Base-by-base conservation (phyloP, 495 filamentous ascomycete species). In the Neurospora terricola region DNA sequence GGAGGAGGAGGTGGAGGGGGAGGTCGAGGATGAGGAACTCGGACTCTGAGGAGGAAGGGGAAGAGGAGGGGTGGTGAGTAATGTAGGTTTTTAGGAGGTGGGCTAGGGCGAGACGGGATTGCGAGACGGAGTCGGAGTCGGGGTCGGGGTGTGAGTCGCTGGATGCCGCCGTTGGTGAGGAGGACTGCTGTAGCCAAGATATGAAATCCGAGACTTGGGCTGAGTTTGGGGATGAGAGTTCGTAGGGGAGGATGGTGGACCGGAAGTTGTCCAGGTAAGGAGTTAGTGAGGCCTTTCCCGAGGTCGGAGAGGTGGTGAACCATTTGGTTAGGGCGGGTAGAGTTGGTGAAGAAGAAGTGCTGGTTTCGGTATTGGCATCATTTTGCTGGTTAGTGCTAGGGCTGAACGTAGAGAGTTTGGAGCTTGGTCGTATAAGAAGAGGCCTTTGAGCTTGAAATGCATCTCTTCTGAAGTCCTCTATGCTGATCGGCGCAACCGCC, bases 21-120 rank as follows among this genome's bases (percentile, higher is more conserved):
- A 81, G 82, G 2, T 80, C 70, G 45, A 86, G 82, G 12, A 75
- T 79, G 5, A 80, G 73, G 66, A 85, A 82, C 2, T 66, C 16
- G 66, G 85, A 82, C 2, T 66, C 16, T 0, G 42, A 10, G 18
- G n/a, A 48, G 4, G 45, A 14, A 2, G 18, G 1, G 21, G 45
- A 23, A 21, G 45, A 30, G 48, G 54, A 18, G 54, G 23, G 4
- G 54, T 16, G 54, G 27, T 30, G 30, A 1, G 54, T 4, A 27
- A 36, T 66, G 14, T 66, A 66, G 54, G 27, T 18, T 18, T 66
- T 66, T 4, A 66, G 14, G 6, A 66, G 54, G 27, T 66, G 27
- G 54, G 54, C 23, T 30, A 66, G 54, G 54, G 14, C 27, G 3
- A 66, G 54, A 18, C 54, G 54, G 54, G 54, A 66, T 66, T 66